Conservation (phyloP, 495 filamentous ascomycete species). For the Xylaria castorea region DNA sequence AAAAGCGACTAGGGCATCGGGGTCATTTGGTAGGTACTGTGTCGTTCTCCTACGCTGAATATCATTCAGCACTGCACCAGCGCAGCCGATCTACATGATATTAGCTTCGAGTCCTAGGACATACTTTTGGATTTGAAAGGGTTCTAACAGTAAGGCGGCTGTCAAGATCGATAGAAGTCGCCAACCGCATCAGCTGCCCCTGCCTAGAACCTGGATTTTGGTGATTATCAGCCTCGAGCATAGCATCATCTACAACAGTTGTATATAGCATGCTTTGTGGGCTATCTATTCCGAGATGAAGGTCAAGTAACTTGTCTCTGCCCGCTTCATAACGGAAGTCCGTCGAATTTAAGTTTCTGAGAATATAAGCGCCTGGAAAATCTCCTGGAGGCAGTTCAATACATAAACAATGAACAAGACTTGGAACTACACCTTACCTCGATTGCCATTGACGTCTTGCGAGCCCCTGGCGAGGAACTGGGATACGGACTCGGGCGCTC, state of each 20-base stretch:
- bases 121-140: background rate
- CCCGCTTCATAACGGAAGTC: constrained; percentile 79
- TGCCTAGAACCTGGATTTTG: constrained; percentile 52
- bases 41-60: constrained; percentile 72
- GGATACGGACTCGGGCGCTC: constrained; percentile 67
- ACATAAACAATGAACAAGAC: background rate
- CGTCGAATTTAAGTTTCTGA: constrained; percentile 74
- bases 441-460: constrained; percentile 45
- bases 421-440: constrained; percentile 33
- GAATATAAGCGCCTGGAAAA: constrained; percentile 64
- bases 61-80: constrained; percentile 82
- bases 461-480: constrained; percentile 52
- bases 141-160: constrained; percentile 57
- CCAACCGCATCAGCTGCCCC: constrained; percentile 73
- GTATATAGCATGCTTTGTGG: constrained; percentile 63
- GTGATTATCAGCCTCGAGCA: constrained; percentile 54
- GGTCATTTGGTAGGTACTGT: constrained; percentile 62
- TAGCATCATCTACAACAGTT: constrained; percentile 54
- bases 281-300: constrained; percentile 57
- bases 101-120: constrained; percentile 17
- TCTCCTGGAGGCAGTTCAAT: constrained; percentile 39
- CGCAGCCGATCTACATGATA: constrained; percentile 66
- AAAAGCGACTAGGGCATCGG: constrained; percentile 58
- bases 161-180: constrained; percentile 77
- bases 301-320: constrained; percentile 68